These are phyloP conservation scores for Spergularia marina DNA, from an alignment of 148 eudicot genomes.

Conservation along the genomic window DNA sequence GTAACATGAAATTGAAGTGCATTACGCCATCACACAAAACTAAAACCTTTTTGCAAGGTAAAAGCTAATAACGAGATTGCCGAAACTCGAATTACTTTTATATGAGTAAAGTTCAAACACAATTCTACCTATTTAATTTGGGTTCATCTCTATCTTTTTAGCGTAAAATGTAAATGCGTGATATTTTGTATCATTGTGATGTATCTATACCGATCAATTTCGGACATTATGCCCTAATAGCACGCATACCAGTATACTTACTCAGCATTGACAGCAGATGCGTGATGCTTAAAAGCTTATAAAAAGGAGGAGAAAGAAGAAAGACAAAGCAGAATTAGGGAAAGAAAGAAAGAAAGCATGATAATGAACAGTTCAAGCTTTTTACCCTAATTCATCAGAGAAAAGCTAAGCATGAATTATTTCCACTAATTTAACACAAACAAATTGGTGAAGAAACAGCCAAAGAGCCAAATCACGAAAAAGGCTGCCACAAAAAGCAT, in stretches of 20 bases:
- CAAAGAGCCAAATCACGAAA: slow-evolving; percentile 14
- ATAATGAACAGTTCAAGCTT: not conserved
- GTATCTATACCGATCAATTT: too few relatives aligned
- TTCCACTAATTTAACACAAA: slow-evolving; percentile 2
- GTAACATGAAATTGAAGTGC: too few relatives aligned
- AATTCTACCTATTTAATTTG: too few relatives aligned
- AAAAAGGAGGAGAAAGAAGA: not conserved
- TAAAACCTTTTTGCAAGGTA: too few relatives aligned
- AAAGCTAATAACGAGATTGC: too few relatives aligned
- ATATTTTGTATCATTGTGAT: too few relatives aligned
- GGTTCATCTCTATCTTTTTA: too few relatives aligned
- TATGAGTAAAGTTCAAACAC: too few relatives aligned
- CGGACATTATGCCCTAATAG: not conserved
- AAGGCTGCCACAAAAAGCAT: slow-evolving; percentile 37
- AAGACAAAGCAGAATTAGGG: not conserved
- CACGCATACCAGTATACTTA: too few relatives aligned
- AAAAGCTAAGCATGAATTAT: not conserved
- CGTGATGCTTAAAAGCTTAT: not conserved
- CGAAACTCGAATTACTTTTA: too few relatives aligned
- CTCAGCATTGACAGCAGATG: not conserved
- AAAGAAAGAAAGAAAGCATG: slow-evolving; percentile 5
- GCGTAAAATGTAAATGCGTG: too few relatives aligned
- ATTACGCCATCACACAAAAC: too few relatives aligned
- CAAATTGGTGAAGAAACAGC: not conserved
- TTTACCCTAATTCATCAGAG: not conserved